Percentiles rank a stretch among this genome's conserved stretches.
Evolutionary conservation across 1,139 yeast genomes (phyloP).

Genomic region (Taphrina populina): DNA sequence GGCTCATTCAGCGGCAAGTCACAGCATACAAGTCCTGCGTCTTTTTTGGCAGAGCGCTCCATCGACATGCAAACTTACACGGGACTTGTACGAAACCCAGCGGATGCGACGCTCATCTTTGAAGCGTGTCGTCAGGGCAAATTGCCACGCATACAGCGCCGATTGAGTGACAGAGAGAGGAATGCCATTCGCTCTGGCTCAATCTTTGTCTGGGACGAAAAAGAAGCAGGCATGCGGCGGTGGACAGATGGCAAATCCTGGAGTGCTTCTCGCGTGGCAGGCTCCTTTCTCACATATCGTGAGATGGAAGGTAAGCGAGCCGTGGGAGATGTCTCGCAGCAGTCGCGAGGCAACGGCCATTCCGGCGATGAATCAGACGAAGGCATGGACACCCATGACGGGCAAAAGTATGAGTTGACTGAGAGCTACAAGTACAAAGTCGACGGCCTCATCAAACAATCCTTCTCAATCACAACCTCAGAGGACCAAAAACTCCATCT

Average conservation of each 20-base stretch:
- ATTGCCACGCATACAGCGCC: constrained; percentile 59
- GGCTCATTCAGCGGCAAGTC: too few species aligned
- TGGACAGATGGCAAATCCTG: constrained; percentile 75
- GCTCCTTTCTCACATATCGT: constrained; percentile 62
- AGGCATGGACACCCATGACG: constrained; percentile 35
- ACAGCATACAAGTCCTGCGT: too few species aligned
- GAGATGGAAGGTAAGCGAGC: constrained; percentile 53
- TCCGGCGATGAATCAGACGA: constrained; percentile 36
- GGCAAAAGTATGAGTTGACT: constrained; percentile 38
- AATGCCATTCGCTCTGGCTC: constrained; percentile 57
- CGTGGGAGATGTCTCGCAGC: constrained; percentile 1
- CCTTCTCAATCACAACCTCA: constrained; percentile 57
- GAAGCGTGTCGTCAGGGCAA: constrained; percentile 62
- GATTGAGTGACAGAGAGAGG: constrained; percentile 62
- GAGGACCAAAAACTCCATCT: constrained; percentile 57
- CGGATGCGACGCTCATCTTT: constrained; percentile 63
- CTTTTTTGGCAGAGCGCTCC: too few species aligned
- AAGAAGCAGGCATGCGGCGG: constrained; percentile 66
- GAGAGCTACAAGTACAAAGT: constrained; percentile 48
- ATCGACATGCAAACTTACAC: constrained; percentile 65
- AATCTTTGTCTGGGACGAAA: constrained; percentile 69
- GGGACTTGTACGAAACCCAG: constrained; percentile 58
- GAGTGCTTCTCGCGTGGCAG: constrained; percentile 70
- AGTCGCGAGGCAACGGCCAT: constrained; percentile 23
- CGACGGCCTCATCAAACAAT: constrained; percentile 60